Conservation (phyloP, 2,329 filamentous ascomycete species). For the Ascochyta fabae region DNA sequence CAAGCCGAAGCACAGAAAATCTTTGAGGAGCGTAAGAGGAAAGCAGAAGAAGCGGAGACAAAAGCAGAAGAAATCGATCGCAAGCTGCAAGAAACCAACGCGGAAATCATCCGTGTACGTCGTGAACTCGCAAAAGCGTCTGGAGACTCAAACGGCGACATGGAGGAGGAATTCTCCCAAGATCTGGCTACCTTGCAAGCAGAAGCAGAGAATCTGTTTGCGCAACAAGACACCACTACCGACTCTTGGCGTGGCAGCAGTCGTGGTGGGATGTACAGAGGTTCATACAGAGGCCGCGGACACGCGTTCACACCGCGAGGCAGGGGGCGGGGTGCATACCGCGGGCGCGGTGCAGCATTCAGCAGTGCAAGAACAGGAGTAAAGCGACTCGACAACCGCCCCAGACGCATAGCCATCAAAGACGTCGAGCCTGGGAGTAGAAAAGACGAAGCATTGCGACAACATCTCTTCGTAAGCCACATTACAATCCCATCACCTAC, state of each 20-base stretch:
- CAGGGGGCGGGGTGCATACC: slow-evolving; percentile 52
- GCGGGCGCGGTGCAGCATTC: slow-evolving; percentile 51
- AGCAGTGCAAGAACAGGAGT: slow-evolving; percentile 54
- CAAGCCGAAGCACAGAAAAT: slow-evolving; percentile 75
- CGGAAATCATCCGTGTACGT: slow-evolving; percentile 67
- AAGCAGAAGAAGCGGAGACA: slow-evolving; percentile 67
- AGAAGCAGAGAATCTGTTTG: slow-evolving; percentile 70
- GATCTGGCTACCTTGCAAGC: slow-evolving; percentile 36
- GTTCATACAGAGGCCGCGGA: slow-evolving; percentile 18
- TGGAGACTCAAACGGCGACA: slow-evolving; percentile 24
- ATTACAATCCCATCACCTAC: background rate
- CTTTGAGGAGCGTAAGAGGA: slow-evolving; percentile 69
- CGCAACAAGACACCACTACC: slow-evolving; percentile 56
- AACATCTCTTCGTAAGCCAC: slow-evolving; percentile 65
- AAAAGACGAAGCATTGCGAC: slow-evolving; percentile 72
- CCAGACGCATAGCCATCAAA: slow-evolving; percentile 69
- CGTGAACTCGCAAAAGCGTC: slow-evolving; percentile 65
- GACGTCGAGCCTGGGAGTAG: slow-evolving; percentile 67
- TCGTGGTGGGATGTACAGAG: slow-evolving; percentile 36
- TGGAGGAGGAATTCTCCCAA: slow-evolving; percentile 22
- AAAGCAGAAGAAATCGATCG: slow-evolving; percentile 69
- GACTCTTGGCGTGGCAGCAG: slow-evolving; percentile 21
- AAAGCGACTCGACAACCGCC: slow-evolving; percentile 75
- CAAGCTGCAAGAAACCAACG: slow-evolving; percentile 67
- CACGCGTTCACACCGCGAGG: slow-evolving; percentile 44